Evolutionary conservation across 1,284 basidiomycete genomes (phyloP).

Genomic region (Fomitopsis palustris): DNA sequence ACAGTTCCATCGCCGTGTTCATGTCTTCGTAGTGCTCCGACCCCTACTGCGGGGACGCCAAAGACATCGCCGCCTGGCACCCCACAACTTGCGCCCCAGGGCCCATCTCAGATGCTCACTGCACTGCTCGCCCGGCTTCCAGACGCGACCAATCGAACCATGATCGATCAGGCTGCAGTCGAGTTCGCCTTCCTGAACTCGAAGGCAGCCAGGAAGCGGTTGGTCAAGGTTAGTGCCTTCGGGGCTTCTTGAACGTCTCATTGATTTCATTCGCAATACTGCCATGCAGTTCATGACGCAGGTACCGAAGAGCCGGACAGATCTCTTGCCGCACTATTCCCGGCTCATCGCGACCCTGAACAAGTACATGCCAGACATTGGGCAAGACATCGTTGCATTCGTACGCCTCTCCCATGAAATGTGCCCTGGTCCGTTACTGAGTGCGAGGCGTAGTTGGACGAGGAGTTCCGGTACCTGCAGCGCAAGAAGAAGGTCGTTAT

Average conservation of each 20-base stretch:
- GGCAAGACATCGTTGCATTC: constrained; percentile 73
- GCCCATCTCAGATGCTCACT: constrained; percentile 89
- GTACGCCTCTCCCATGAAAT: constrained; percentile 35
- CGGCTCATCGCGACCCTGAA: constrained; percentile 86
- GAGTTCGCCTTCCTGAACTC: constrained; percentile 97
- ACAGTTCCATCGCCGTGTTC: constrained; percentile 1
- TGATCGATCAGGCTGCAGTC: constrained; percentile 92
- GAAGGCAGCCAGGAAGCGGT: constrained; percentile 88
- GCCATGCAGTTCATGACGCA: constrained; percentile 71
- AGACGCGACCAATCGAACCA: constrained; percentile 87
- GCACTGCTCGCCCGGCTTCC: constrained; percentile 91
- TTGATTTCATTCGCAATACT: not conserved
- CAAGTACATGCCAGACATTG: constrained; percentile 93
- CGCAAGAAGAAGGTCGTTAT: constrained; percentile 89
- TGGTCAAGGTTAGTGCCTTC: constrained; percentile 65
- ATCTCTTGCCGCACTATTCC: constrained; percentile 92
- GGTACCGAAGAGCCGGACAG: constrained; percentile 85
- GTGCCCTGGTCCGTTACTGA: not conserved
- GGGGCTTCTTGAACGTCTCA: not conserved
- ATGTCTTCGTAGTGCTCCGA: constrained; percentile 38
- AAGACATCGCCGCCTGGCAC: constrained; percentile 60
- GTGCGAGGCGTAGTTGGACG: constrained; percentile 68
- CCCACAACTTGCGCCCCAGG: constrained; percentile 73
- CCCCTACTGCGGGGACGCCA: constrained; percentile 66
- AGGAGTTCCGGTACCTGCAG: constrained; percentile 96